phyloP scores from a whole-genome alignment of 1,139 yeast species.

The Pichia sp. region DNA sequence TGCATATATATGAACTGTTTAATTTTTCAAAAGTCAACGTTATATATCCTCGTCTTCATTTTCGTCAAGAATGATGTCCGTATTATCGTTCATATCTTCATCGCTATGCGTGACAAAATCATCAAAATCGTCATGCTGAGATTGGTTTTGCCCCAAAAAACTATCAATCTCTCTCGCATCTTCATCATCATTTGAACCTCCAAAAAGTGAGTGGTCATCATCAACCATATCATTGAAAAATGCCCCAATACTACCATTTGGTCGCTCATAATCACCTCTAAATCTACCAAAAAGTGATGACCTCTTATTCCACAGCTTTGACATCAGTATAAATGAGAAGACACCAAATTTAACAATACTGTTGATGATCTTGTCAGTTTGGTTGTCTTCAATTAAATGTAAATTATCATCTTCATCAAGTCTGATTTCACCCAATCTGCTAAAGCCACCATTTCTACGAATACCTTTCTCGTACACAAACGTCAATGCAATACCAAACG shows the following conservation, averaged over 20 bases:
- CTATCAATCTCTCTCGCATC: constrained; percentile 33
- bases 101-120: constrained; percentile 8
- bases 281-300: constrained; percentile 30
- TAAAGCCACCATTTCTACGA: constrained; percentile 72
- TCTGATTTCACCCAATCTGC: constrained; percentile 79
- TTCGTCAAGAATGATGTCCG: constrained; percentile 1
- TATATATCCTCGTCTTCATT: constrained; percentile 3
- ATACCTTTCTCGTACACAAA: constrained; percentile 78
- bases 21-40: no score
- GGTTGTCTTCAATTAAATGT: constrained; percentile 57
- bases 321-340: constrained; percentile 33
- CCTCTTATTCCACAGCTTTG: constrained; percentile 35
- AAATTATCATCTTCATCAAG: constrained; percentile 61
- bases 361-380: constrained; percentile 57
- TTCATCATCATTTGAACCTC: constrained; percentile 40
- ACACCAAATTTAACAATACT: constrained; percentile 51
- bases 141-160: constrained; percentile 19
- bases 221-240: constrained; percentile 37
- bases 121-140: constrained; percentile 15
- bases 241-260: constrained; percentile 32
- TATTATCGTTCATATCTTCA: constrained; percentile 7
- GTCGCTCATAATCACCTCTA: constrained; percentile 14
- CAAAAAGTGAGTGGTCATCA: constrained; percentile 28
- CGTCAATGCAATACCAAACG: constrained; percentile 53
- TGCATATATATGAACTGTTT: no score